phyloP scores from a whole-genome alignment of 2,329 filamentous ascomycete genomes.

The Penicillium italicum region DNA sequence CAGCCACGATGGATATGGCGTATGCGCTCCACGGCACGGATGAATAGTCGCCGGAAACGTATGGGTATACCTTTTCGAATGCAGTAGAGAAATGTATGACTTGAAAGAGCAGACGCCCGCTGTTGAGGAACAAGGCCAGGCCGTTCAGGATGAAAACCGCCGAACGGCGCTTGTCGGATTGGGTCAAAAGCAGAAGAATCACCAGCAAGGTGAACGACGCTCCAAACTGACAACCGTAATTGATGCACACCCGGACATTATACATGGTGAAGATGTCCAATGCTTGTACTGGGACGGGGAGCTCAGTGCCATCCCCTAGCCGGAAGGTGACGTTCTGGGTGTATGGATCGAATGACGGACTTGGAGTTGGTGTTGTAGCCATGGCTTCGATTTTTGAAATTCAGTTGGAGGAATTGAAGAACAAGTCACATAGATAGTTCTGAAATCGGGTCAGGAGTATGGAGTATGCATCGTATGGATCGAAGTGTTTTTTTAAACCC shows the following conservation, averaged over 20 bases:
- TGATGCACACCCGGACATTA: constrained; percentile 53
- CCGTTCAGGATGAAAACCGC: constrained; percentile 64
- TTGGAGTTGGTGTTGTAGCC: constrained; percentile 2
- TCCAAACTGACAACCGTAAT: constrained; percentile 68
- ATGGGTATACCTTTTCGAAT: constrained; percentile 60
- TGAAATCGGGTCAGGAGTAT: background rate
- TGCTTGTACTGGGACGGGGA: constrained; percentile 41
- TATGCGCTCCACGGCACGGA: constrained; percentile 46
- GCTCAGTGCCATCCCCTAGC: constrained; percentile 42
- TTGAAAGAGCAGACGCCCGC: constrained; percentile 49
- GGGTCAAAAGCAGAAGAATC: constrained; percentile 65
- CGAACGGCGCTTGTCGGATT: constrained; percentile 60
- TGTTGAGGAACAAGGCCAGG: constrained; percentile 57
- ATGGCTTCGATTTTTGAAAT: constrained; percentile 1
- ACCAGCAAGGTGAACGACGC: constrained; percentile 63
- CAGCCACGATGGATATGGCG: constrained; percentile 47
- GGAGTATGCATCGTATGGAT: background rate
- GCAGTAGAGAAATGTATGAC: constrained; percentile 57
- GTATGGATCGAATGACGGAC: constrained; percentile 49
- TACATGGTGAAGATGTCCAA: constrained; percentile 49
- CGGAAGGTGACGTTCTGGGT: constrained; percentile 51
- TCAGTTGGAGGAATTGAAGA: constrained; percentile 8
- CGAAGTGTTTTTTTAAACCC: background rate
- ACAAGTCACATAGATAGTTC: background rate
- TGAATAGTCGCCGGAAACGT: constrained; percentile 55